Evolutionary conservation across 192 early-diverging fungal species (phyloP), one percentile per base, ranked within the genome.

Genomic region (Entomortierella parvispora): DNA sequence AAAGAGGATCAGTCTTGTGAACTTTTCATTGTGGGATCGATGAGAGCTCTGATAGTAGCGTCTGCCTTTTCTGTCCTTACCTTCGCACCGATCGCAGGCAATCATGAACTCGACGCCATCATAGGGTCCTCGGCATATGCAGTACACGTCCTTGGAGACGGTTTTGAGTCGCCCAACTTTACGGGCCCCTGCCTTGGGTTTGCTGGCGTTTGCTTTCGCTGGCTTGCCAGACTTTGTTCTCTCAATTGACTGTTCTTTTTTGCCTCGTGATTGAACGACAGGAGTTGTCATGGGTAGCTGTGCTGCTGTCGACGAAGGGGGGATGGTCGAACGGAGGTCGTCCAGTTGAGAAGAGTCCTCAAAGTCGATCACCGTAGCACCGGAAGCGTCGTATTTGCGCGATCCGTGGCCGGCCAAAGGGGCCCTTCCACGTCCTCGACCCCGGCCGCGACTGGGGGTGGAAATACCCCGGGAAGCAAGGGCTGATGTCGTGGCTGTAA

Each of bases 21-120:
- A 15, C 29, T 57, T 32, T 9, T 48, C n/a, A n/a, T n/a, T n/a
- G n/a, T n/a, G n/a, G n/a, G n/a, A n/a, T n/a, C n/a, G n/a, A n/a
- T n/a, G n/a, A n/a, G n/a, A 2, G 11, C 9, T 18, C 23, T 11
- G 10, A 17, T 26, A 12, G 22, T 22, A 12, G 15, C 2, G 34
- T 25, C n/a, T 32, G 17, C n/a, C n/a, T n/a, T n/a, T n/a, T n/a
- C n/a, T n/a, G n/a, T n/a, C n/a, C n/a, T 57, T 76, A 85, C 86
- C 84, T 78, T 85, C 72, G 48, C 86, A 87, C 33, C 63, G 52
- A 49, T 87, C 86, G 47, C 86, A 87, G 29, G 80, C 86, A 42
- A 87, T 79, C 86, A 87, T 87, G 59, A 87, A 84, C 46, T 85
- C 84, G 22, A 81, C 80, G 26, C 86, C 86, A 49, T 87, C 80